phyloP scores from a whole-genome alignment of 805 yeast genomes.

The Torulaspora maleeae region DNA sequence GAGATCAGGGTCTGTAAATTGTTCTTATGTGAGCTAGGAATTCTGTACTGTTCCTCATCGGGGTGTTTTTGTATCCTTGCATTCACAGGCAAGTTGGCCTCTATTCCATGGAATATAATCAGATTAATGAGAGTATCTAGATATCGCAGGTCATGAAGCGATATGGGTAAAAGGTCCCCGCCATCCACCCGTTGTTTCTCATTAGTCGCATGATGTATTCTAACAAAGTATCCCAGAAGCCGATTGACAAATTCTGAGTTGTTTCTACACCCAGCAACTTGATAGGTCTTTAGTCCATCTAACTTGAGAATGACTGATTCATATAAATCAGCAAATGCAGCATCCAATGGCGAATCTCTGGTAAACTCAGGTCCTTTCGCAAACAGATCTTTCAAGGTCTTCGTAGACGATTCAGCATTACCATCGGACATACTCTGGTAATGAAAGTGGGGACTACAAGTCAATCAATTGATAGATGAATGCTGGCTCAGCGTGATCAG shows the following conservation, averaged over 20 bases:
- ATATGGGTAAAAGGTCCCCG: slow-evolving; percentile 48
- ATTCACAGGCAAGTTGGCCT: slow-evolving; percentile 52
- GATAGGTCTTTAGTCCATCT: slow-evolving; percentile 11
- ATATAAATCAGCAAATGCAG: slow-evolving; percentile 25
- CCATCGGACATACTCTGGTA: slow-evolving; percentile 3
- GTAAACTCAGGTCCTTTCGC: slow-evolving; percentile 31
- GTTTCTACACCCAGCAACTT: slow-evolving; percentile 10
- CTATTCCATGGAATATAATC: slow-evolving; percentile 66
- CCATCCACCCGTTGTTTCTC: slow-evolving; percentile 15
- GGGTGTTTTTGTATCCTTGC: slow-evolving; percentile 63
- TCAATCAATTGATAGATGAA: too few species aligned
- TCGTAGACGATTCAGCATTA: slow-evolving; percentile 4
- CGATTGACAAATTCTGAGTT: slow-evolving; percentile 21
- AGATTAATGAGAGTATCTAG: slow-evolving; percentile 61
- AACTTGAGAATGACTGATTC: slow-evolving; percentile 17
- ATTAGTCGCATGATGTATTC: slow-evolving; percentile 14
- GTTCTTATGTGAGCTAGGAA: slow-evolving; percentile 17
- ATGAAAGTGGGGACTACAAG: too few species aligned
- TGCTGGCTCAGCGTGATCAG: not conserved
- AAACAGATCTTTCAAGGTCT: slow-evolving; percentile 11
- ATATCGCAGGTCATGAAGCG: slow-evolving; percentile 78
- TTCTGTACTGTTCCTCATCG: slow-evolving; percentile 30
- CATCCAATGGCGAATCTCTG: slow-evolving; percentile 35
- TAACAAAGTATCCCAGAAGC: slow-evolving; percentile 15
- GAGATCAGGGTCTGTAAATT: slow-evolving; percentile 11